Base-by-base conservation (phyloP, 352 stramenopile genomes). In the Phytophthora colocasiae region DNA sequence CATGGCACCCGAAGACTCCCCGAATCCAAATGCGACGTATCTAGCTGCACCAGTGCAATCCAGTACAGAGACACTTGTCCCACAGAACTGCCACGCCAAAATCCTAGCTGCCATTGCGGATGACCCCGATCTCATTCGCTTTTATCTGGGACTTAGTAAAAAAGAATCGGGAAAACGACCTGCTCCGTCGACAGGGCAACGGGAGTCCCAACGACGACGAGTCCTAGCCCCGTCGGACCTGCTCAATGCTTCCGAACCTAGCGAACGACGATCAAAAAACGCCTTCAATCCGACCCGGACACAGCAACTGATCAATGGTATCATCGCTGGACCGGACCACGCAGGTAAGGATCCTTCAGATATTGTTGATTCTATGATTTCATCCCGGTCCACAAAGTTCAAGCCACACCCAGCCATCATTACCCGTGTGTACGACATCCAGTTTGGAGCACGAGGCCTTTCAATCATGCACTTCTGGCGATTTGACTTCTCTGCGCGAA, bases 331-430 rank as follows among this genome's bases (percentile, higher is more conserved):
- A 10, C 15, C 49, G 1, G 58, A 58, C 0, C 38, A 66, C 31
- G 4, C 29, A 66, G 58, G 58, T 66, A 60, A 66, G 41, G 3
- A 14, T n/a, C 34, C 34, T 15, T 40, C 58, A 27, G 31, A 14
- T 49, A 1, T 60, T 19, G 34, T 57, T 48, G 52, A 58, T 19
- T 1, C 4, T 6, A 69, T 69, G 60, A 62, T 63, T 24, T 63
- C 60, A 7, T 58, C 60, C 51, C 24, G 47, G 27, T 31, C 51
- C 27, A 69, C 52, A 4, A 62, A 68, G 50, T 46, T 67, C 41
- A 51, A 66, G 15, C 63, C 48, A 0, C 63, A 71, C 26, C 52
- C 61, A 15, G 53, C 41, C 6, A 65, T 61, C 26, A 51, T 66
- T 9, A 41, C 38, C 1, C 32, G 51, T 0, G 12, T 48, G 2